phyloP scores from a whole-genome alignment of 192 early-diverging fungal genomes.

The Podila minutissima region DNA sequence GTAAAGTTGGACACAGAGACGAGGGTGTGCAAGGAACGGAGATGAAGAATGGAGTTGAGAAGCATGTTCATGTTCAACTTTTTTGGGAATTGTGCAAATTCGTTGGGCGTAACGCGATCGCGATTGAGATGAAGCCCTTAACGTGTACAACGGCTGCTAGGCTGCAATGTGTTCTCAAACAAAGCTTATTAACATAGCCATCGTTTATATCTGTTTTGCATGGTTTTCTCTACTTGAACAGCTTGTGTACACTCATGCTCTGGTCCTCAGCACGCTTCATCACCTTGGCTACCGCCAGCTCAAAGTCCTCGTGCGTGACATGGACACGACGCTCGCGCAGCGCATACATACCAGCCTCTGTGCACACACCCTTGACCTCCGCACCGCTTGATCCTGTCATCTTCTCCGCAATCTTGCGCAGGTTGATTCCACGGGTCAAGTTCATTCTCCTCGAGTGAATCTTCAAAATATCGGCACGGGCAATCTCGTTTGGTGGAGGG shows the following conservation, averaged over 20 bases:
- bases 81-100: no score
- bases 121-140: no score
- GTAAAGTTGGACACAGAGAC: no score
- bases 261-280: constrained; percentile 99
- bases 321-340: constrained; percentile 96
- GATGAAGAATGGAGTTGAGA: no score
- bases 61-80: no score
- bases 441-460: constrained; percentile 95
- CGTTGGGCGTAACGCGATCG: no score
- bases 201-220: no score
- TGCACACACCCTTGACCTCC: constrained; percentile 90
- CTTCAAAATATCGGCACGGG: constrained; percentile 88
- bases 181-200: no score
- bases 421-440: constrained; percentile 88
- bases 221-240: constrained; percentile 84
- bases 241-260: constrained; percentile 96
- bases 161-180: no score
- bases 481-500: constrained; percentile 86
- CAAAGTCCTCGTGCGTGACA: constrained; percentile 99
- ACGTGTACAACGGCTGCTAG: no score
- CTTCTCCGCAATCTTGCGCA: constrained; percentile 90
- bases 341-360: constrained; percentile 92
- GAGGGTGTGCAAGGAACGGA: no score
- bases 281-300: constrained; percentile 99
- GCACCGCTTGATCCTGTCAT: constrained; percentile 89